A percentile compares a stretch with the other conserved stretches of the same genome.
Evolutionary conservation across 2,329 filamentous ascomycete genomes (phyloP).

Genomic region (Microascus cirrosus): DNA sequence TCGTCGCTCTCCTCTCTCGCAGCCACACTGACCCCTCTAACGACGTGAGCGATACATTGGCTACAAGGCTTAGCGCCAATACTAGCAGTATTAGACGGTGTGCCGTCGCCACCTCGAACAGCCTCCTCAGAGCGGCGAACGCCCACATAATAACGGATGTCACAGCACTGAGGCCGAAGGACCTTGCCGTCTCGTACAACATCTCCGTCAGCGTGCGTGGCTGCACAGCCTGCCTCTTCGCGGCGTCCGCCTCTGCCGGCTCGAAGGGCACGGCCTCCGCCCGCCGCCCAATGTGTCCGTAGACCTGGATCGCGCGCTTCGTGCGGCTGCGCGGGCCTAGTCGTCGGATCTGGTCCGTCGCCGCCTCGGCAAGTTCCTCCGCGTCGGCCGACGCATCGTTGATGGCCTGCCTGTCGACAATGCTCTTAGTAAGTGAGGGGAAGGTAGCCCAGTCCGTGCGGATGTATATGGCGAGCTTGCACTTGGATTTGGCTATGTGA

Average conservation of each 20-base stretch:
- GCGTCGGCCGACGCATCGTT: conserved; percentile 64
- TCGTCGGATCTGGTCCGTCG: conserved; percentile 66
- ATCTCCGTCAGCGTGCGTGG: conserved; percentile 55
- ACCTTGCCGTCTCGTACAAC: conserved; percentile 60
- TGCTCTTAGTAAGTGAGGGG: conserved; percentile 46
- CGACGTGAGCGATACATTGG: conserved; percentile 67
- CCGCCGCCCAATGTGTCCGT: conserved; percentile 62
- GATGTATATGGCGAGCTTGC: conserved; percentile 80
- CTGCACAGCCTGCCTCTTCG: conserved; percentile 48
- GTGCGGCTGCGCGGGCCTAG: conserved; percentile 65
- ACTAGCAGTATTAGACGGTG: conserved; percentile 64
- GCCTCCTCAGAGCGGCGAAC: conserved; percentile 51
- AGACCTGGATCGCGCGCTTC: conserved; percentile 68
- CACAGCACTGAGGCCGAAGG: conserved; percentile 62
- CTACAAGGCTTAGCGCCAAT: conserved; percentile 55
- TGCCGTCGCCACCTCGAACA: conserved; percentile 59
- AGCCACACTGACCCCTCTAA: conserved; percentile 71
- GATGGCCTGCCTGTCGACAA: conserved; percentile 61
- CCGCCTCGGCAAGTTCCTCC: conserved; percentile 62
- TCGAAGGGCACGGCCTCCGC: conserved; percentile 52
- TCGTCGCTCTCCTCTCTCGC: conserved; percentile 67
- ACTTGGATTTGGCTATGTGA: conserved; percentile 81
- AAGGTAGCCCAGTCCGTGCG: conserved; percentile 76
- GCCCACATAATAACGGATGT: conserved; percentile 70
- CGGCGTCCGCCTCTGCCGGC: conserved; percentile 31